Conservation (phyloP, 129 eudicot genomes). For the Chrysanthemum seticuspe region DNA sequence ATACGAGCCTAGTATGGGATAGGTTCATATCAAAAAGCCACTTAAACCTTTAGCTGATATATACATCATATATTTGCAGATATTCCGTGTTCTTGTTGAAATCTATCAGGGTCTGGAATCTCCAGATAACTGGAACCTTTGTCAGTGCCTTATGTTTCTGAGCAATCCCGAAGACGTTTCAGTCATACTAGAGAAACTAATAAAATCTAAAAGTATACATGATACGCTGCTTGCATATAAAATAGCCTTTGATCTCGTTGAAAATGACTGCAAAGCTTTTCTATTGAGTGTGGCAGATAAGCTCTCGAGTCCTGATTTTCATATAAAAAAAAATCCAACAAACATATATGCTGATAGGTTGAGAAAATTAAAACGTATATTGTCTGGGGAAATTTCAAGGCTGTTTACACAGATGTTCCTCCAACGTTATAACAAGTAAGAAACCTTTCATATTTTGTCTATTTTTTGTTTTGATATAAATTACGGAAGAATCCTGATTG, state of each 20-base stretch:
- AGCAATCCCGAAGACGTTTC: conserved; percentile 85
- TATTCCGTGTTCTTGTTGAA: conserved; percentile 73
- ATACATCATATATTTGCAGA: conserved; percentile 32
- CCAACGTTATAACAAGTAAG: conserved; percentile 93
- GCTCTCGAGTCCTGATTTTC: conserved; percentile 47
- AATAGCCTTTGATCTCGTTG: conserved; percentile 87
- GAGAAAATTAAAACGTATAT: conserved; percentile 72
- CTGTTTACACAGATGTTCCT: conserved; percentile 82
- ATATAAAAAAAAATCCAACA: no score
- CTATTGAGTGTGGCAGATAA: conserved; percentile 74
- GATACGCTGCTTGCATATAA: conserved; percentile 91
- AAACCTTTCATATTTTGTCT: not conserved
- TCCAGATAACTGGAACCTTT: conserved; percentile 84
- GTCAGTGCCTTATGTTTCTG: conserved; percentile 92
- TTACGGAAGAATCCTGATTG: conserved; percentile 5
- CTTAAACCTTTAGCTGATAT: no score
- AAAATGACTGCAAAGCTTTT: conserved; percentile 96
- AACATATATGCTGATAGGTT: conserved; percentile 66
- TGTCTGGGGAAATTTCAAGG: conserved; percentile 94
- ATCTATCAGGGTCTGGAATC: conserved; percentile 77
- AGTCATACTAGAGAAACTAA: conserved; percentile 73
- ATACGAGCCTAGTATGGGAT: no score
- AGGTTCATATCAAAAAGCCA: no score
- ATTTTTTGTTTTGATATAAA: not conserved
- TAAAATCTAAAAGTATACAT: conserved; percentile 66